Evolutionary conservation across 176 grass and related monocot genomes (phyloP).

Genomic region (Aegilops longissima): DNA sequence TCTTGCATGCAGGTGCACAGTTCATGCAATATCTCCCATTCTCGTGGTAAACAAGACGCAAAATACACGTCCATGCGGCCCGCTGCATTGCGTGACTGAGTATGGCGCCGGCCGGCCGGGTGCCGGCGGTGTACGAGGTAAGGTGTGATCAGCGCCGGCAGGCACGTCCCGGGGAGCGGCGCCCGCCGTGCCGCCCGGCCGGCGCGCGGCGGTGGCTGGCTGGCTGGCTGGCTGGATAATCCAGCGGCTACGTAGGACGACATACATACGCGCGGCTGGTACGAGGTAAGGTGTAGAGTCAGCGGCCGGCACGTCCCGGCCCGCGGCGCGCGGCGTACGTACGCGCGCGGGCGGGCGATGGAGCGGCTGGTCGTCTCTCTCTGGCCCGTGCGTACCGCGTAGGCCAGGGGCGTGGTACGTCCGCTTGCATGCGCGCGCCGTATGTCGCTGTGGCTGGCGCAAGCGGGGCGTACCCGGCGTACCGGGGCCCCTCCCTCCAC

Average conservation of each 20-base stretch:
- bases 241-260: not conserved
- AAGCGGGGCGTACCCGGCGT: not conserved
- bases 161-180: not conserved
- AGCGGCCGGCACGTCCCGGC: slow-evolving; percentile 8
- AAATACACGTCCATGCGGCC: not conserved
- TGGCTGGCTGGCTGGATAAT: not conserved
- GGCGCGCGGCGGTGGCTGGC: slow-evolving; percentile 1
- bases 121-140: not conserved
- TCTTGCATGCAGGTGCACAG: no score
- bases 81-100: no score
- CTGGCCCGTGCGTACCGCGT: not conserved
- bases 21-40: no score
- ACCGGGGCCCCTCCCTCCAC: not conserved
- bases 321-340: not conserved
- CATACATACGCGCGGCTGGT: not conserved
- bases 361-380: not conserved
- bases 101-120: not conserved
- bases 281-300: not conserved
- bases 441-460: slow-evolving; percentile 39
- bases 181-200: not conserved
- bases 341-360: not conserved
- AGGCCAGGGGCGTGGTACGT: not conserved
- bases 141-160: slow-evolving; percentile 2
- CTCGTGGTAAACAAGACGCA: no score
- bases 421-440: not conserved